Percentiles rank a stretch among this genome's conserved stretches.
Evolutionary conservation across 768 basidiomycete species (phyloP).

Genomic region (Crassisporium funariophilum): DNA sequence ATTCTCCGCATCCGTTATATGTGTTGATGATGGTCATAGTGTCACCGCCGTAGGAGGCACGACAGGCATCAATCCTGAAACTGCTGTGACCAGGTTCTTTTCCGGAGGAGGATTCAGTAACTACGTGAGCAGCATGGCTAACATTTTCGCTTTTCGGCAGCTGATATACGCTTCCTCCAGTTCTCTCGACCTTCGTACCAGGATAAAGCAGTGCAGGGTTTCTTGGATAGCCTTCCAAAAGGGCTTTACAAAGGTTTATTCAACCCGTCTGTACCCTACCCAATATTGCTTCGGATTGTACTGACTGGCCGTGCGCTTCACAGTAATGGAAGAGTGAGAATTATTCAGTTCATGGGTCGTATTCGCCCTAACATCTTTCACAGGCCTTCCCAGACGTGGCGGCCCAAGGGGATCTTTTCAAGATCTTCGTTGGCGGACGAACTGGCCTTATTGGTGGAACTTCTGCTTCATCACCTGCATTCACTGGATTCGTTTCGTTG

Average conservation of each 20-base stretch:
- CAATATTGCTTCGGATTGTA: background rate
- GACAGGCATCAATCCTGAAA: conserved; percentile 50
- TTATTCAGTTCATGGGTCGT: background rate
- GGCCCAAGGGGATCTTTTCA: conserved; percentile 53
- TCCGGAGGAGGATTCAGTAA: conserved; percentile 78
- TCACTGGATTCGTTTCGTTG: conserved; percentile 61
- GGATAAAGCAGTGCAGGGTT: conserved; percentile 42
- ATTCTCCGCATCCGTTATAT: background rate
- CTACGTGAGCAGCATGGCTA: conserved; percentile 47
- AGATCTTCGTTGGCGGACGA: conserved; percentile 44
- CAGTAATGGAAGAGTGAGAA: conserved; percentile 54
- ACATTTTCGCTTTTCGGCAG: no score
- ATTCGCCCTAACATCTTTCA: background rate
- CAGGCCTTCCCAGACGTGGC: conserved; percentile 68
- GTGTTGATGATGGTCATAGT: conserved; percentile 33
- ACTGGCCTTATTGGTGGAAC: conserved; percentile 53
- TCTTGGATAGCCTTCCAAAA: conserved; percentile 45
- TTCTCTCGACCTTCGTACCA: conserved; percentile 61
- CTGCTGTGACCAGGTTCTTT: conserved; percentile 49
- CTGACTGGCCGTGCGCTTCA: background rate
- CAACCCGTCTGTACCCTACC: conserved; percentile 53
- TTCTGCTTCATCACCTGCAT: conserved; percentile 61
- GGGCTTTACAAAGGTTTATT: conserved; percentile 60
- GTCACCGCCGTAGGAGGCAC: conserved; percentile 75
- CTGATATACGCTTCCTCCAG: no score